Evolutionary conservation across 257 asterid species (phyloP), one percentile per base, ranked within the genome.

Genomic region (Haberlea rhodopensis): DNA sequence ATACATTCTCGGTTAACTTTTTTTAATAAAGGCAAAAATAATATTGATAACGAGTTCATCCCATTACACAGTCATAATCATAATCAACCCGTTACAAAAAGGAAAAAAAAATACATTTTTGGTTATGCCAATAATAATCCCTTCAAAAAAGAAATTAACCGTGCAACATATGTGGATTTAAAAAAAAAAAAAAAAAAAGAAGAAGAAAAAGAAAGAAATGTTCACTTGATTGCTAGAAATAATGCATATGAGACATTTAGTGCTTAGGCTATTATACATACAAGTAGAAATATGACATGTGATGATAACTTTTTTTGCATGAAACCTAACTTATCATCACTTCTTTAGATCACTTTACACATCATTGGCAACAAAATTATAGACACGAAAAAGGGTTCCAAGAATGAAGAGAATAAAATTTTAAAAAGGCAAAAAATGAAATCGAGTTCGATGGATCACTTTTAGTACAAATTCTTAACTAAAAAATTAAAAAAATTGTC

Each of bases 191-290:
- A n/a, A n/a, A n/a, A n/a, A n/a, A n/a, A n/a, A n/a, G n/a, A n/a
- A n/a, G n/a, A n/a, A n/a, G n/a, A n/a, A n/a, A n/a, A n/a, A n/a
- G n/a, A n/a, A n/a, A n/a, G n/a, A 1, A n/a, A 59, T 25, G 32
- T 40, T 43, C 52, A 10, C 6, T 3, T 57, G 57, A 71, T 65
- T 37, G 70, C 70, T 56, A 25, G 21, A 46, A 57, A 66, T 21
- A 73, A 54, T 34, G 67, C 48, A 45, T 54, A 58, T 62, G 57
- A 57, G 15, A 40, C 15, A 40, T n/a, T n/a, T 67, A 29, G 73
- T 77, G 81, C 48, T 67, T 62, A 43, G 76, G 67, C 71, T 61
- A 75, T 79, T 61, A 24, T 60, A 10, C 20, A 21, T 2, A 46
- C 67, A 75, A 28, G 65, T 19, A 7, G 57, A 51, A 67, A 67